Base-by-base conservation (phyloP, 2,329 filamentous ascomycete genomes). In the Aspergillus spinulosporus region DNA sequence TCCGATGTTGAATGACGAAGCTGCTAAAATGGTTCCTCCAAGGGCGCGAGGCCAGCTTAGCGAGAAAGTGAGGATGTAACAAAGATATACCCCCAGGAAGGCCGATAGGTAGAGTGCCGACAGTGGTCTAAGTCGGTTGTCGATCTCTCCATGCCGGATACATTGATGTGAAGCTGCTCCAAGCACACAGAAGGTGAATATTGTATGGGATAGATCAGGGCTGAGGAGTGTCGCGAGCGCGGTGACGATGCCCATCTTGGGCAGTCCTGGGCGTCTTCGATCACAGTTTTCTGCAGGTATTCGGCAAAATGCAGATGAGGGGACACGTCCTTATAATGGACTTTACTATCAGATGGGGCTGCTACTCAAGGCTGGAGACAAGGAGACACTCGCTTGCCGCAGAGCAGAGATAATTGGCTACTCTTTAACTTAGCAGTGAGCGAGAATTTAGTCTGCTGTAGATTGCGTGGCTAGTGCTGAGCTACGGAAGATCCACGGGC, bases 161-260 rank as follows among this genome's bases (percentile, higher is more conserved):
- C 36, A 48, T 11, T 54, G 52, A 14, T 54, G 52, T 14, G 28
- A 42, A 3, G 44, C 52, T 34, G 36, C 28, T 9, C 52, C 44
- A 3, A 54, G 29, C 1, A 34, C 37, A 14, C 26, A n/a, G 8
- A 54, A 54, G 4, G 52, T 54, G 28, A 34, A 8, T 1, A 14
- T 5, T 5, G 39, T 43, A 8, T 34, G 44, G 1, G 36, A 28
- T 14, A n/a, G n/a, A 28, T 42, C 26, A 12, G 44, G 37, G 29
- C 31, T 39, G 5, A 54, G 12, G 9, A 54, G 2, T 6, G 32
- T 3, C 8, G 4, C 26, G 4, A 32, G 12, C 3, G 29, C 28
- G 21, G 34, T 21, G 7, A 8, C 34, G 26, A 34, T 5, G 21
- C 43, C 28, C 52, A 54, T 54, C 34, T 37, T 21, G 21, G 21